Base-by-base conservation (phyloP, 257 asterid genomes). In the Solanum chmielewskii region DNA sequence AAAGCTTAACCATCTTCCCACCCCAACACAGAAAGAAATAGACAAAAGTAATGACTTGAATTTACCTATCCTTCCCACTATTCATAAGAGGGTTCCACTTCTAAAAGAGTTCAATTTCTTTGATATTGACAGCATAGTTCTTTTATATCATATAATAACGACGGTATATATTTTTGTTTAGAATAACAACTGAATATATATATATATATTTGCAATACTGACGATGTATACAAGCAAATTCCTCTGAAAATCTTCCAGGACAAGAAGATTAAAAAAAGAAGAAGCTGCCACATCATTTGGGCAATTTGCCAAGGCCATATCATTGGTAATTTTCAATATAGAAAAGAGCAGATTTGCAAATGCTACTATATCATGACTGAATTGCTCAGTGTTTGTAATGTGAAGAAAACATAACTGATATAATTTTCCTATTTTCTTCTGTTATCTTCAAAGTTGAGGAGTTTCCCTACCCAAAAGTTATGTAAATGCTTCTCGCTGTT, bases 401-500 rank as follows among this genome's bases (percentile, higher is more conserved):
- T 49, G 56, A 29, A 18, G 44, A 29, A 29, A 56, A 49, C 18
- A 31, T 11, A 31, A 47, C 56, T 49, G 85, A 81, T 18, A 49
- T 29, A 7, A 25, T 16, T 49, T 27, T 29, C 29, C 29, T 10
- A 80, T 49, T 76, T 74, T 49, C 85, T 81, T 81, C 29, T 49
- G 69, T 4, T 49, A 81, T 39, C 85, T 81, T 81, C 45, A 18
- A 29, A 27, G 44, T 47, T 27, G 85, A 78, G 15, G 47, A 29
- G 68, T 47, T 80, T 37, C 85, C 29, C 69, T 10, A 29, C 45
- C 44, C 49, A 60, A 18, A 77, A 44, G 78, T 87, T 87, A 94
- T 45, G 91, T 80, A 88, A 94, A 94, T n/a, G 99, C 98, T 92
- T 97, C 98, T 77, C 98, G 91, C 87, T 91, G 94, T 86, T 91